phyloP scores from a whole-genome alignment of 352 stramenopile species.

The Aphanomyces astaci region DNA sequence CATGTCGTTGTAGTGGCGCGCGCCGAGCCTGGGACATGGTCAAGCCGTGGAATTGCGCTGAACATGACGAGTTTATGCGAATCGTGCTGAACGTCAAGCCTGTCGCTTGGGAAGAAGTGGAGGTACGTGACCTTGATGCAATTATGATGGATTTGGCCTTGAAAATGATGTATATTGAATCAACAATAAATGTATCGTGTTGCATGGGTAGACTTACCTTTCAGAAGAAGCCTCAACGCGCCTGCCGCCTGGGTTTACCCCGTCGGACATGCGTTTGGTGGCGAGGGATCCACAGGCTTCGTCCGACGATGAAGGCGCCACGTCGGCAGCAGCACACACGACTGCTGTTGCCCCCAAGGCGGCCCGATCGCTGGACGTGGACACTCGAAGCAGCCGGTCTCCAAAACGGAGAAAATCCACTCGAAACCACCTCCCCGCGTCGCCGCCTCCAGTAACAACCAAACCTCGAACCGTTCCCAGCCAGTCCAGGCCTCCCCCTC shows the following conservation, averaged over 20 bases:
- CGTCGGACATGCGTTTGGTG: neutral
- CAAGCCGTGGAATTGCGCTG: neutral
- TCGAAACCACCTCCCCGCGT: too few species aligned
- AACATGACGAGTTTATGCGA: neutral
- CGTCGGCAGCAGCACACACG: too few species aligned
- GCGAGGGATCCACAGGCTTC: neutral
- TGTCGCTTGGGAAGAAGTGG: neutral
- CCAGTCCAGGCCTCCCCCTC: neutral
- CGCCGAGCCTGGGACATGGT: neutral
- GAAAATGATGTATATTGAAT: neutral
- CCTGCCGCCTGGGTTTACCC: neutral
- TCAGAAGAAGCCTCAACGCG: neutral
- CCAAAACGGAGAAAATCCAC: neutral
- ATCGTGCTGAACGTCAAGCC: neutral
- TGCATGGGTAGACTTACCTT: neutral
- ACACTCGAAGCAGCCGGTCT: neutral
- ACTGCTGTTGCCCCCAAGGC: too few species aligned
- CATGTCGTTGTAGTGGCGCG: neutral
- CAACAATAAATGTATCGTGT: neutral
- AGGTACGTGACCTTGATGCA: neutral
- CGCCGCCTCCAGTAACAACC: too few species aligned
- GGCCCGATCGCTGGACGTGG: too few species aligned
- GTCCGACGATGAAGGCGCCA: neutral
- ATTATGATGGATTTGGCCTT: neutral
- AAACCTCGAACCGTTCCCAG: neutral